Conservation (phyloP, 257 asterid genomes). For the Solanum habrochaites region DNA sequence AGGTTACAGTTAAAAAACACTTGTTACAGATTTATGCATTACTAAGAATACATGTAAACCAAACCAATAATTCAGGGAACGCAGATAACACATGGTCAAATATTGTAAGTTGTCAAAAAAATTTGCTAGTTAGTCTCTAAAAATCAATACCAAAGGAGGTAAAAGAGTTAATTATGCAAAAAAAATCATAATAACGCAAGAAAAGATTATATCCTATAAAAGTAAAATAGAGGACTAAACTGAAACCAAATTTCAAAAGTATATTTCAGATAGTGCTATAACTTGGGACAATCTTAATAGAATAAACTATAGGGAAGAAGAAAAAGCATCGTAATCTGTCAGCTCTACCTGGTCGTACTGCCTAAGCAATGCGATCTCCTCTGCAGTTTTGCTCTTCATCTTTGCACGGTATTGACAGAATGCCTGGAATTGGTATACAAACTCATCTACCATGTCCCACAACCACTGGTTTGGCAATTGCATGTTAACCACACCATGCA, state of each 20-base stretch:
- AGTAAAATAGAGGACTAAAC: not conserved
- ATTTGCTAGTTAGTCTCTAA: not conserved
- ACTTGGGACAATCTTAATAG: not conserved
- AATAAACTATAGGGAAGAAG: not conserved
- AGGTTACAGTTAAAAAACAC: not conserved
- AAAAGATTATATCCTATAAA: not conserved
- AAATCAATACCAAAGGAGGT: not conserved
- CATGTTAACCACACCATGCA: slow-evolving; percentile 92
- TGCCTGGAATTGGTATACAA: slow-evolving; percentile 91
- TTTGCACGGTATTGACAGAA: slow-evolving; percentile 97
- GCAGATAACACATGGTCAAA: not conserved
- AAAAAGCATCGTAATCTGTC: not conserved
- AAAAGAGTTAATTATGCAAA: not conserved
- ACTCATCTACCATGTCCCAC: slow-evolving; percentile 99
- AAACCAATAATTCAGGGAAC: not conserved
- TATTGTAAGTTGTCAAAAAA: not conserved
- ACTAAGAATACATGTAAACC: not conserved
- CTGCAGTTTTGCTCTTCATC: slow-evolving; percentile 87
- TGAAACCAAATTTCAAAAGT: not conserved
- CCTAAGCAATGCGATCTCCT: slow-evolving; percentile 71
- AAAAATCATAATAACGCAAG: not conserved
- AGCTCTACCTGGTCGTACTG: slow-evolving; percentile 58
- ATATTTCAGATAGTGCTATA: not conserved
- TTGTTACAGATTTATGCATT: not conserved
- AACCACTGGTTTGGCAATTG: slow-evolving; percentile 98